Evolutionary conservation across 176 grass and related monocot species (phyloP), one percentile per base, ranked within the genome.

Genomic region (Oryza glumipatula): DNA sequence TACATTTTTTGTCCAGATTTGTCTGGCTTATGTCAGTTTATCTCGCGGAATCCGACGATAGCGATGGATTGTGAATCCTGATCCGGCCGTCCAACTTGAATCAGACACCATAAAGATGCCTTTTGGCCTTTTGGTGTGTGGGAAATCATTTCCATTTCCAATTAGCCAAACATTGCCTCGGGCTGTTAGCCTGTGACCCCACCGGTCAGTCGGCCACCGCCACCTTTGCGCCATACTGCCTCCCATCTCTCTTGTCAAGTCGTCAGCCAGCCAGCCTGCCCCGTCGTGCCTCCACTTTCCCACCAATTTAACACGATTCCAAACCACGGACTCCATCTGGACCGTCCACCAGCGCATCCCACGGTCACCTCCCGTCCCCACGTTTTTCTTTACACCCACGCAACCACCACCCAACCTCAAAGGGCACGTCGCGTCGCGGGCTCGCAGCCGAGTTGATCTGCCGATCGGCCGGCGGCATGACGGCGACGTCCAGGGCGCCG

Each of bases 401-500:
- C 79, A 74, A 86, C 79, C 54, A 61, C 14, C 74, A 82, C 83
- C 83, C 68, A 77, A 14, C 64, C 38, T 46, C 16, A 36, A 28
- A 68, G 28, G 67, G 67, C 67, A 54, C 65, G 23, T 26, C 11
- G 23, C 52, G 12, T 21, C 8, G 30, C 11, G n/a, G 45, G 32
- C 32, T 21, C 8, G 30, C 11, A 32, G 45, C 46, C 21, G 41
- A 22, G 22, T 48, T 23, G n/a, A 63, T 68, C 74, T 65, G 54
- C 67, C 26, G 21, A 13, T 41, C 39, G 39, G 70, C 79, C 66
- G 56, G 30, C 81, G 65, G 22, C 26, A 91, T 88, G 90, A 87
- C 86, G 79, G 86, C 86, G 81, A 91, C 84, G 70, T 83, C 90
- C 23, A 87, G 77, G 81, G 65, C 64, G 17, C 77, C 85, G n/a